A percentile compares a stretch with the other conserved stretches of the same genome.
Evolutionary conservation across 2,329 filamentous ascomycete species (phyloP).

Genomic region (Fusarium siculi): DNA sequence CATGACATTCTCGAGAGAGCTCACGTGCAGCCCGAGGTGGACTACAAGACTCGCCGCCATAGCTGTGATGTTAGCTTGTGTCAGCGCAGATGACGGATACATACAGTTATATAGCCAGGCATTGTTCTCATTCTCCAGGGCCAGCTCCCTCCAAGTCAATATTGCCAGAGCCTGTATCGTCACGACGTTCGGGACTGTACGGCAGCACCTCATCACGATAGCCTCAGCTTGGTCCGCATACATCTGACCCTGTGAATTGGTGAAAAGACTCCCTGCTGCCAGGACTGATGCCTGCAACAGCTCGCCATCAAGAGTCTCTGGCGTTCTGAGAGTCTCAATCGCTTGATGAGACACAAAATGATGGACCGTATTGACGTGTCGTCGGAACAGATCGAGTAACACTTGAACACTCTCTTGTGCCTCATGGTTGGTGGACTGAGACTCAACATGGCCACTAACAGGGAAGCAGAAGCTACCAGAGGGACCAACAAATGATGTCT

Average conservation of each 20-base stretch:
- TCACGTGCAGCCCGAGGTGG: not conserved
- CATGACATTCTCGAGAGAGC: not conserved
- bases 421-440: rapidly evolving
- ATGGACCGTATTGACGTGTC: not conserved
- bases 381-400: not conserved
- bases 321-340: not conserved
- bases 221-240: not conserved
- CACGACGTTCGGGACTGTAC: rapidly evolving
- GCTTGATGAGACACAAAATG: not conserved
- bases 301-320: not conserved
- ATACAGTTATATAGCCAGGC: constrained; percentile 1
- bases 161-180: not conserved
- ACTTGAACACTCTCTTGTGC: not conserved
- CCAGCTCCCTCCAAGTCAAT: not conserved
- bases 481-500: not conserved
- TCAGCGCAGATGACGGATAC: not conserved
- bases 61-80: not conserved
- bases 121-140: not conserved
- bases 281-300: not conserved
- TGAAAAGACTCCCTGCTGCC: not conserved
- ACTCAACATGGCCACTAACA: not conserved
- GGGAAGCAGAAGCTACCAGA: constrained; percentile 1
- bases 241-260: not conserved
- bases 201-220: not conserved
- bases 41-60: not conserved